phyloP scores from a whole-genome alignment of 805 yeast genomes.

The Saccharomycopsis sp. region DNA sequence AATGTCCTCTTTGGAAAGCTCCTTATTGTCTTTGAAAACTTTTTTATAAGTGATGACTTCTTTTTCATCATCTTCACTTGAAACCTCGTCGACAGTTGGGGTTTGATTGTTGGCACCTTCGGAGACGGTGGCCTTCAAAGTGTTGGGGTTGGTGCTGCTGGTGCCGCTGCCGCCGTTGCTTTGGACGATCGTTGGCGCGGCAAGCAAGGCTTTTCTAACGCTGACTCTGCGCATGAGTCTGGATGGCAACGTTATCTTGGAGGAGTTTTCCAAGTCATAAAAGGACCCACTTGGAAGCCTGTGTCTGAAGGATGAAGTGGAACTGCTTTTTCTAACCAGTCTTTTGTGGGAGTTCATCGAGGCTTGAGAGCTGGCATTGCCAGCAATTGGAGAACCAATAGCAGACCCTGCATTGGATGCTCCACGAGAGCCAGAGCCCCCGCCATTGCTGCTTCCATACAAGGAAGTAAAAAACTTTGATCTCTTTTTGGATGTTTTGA shows the following conservation, averaged over 20 bases:
- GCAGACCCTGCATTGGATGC: too few relatives aligned
- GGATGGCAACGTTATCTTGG: conserved; percentile 6
- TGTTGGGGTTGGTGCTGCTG: neutral
- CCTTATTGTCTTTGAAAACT: conserved; percentile 12
- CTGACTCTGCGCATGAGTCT: conserved; percentile 13
- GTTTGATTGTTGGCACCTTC: neutral
- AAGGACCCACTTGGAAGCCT: neutral
- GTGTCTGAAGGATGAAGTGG: conserved; percentile 4
- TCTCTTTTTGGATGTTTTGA: conserved; percentile 14
- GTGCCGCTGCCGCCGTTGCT: neutral
- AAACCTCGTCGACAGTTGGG: conserved; percentile 10
- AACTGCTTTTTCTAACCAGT: conserved; percentile 6
- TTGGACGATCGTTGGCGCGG: too few relatives aligned
- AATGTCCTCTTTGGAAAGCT: conserved; percentile 7
- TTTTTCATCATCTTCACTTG: conserved; percentile 1
- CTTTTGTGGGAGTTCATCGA: conserved; percentile 7
- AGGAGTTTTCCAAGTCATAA: conserved; percentile 12
- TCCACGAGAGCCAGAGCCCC: too few relatives aligned
- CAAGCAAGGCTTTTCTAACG: conserved; percentile 4
- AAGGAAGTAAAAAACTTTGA: conserved; percentile 12
- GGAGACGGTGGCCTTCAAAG: neutral
- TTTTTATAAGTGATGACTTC: conserved; percentile 19
- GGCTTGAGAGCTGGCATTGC: too few relatives aligned
- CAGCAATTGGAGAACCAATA: too few relatives aligned
- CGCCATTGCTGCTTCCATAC: too few relatives aligned